Evolutionary conservation across 768 basidiomycete species (phyloP), one percentile per base, ranked within the genome.

Genomic region (Tephrocybe sp.): DNA sequence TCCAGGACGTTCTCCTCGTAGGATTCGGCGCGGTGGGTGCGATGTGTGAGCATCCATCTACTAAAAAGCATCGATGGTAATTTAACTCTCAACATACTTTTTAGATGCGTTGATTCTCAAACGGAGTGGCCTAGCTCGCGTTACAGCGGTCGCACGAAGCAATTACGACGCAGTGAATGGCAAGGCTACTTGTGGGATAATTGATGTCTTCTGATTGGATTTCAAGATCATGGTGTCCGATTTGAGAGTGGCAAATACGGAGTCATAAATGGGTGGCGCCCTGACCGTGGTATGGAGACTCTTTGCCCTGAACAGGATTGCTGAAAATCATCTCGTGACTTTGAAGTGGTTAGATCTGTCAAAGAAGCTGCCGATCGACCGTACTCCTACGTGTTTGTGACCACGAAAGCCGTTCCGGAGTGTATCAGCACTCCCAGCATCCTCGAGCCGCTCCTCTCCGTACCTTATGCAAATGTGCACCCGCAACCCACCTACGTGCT

Each of bases 321-420:
- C 21, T 18, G 15, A 34, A 23, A n/a, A n/a, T n/a, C n/a, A n/a
- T 42, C 42, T 46, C n/a, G 58, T 20, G n/a, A 11, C 17, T 37
- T 17, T 34, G 2, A 38, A 88, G 88, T 87, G 45, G 77, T 81
- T 58, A 75, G 65, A 28, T 80, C 80, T 3, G 75, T 90, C 25
- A 65, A 63, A 1, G 81, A 83, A 34, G 88, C 88, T 10, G 72
- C 78, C 15, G 85, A 86, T 61, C 63, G 72, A 30, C 62, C 75
- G 0, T 91, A 89, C 64, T 72, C 77, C 38, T 82, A 84, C 63
- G 86, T 88, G 4, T 66, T 91, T 25, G 63, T 89, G 41, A 75
- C 84, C 3, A 88, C 86, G 1, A 91, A 91, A 62, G 81, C 83
- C 3, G 67, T 90, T 15, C 88, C 88, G 3, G 88, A 91, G 58